phyloP scores from a whole-genome alignment of 306 rosid species.

The Casuarina equisetifolia region DNA sequence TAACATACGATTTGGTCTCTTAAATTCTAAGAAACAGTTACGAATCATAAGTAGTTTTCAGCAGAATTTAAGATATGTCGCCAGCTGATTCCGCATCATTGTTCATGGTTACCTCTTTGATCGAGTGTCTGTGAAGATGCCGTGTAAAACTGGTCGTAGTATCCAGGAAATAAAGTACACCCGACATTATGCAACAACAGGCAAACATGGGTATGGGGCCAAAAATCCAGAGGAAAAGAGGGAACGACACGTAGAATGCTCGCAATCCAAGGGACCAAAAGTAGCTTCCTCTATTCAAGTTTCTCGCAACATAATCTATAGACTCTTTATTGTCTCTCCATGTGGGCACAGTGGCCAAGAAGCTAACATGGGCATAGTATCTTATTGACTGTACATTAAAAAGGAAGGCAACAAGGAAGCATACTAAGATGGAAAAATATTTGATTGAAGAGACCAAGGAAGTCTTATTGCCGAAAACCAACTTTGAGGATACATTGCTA shows the following conservation, averaged over 20 bases:
- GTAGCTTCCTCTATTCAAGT: conserved; percentile 68
- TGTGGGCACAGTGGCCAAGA: conserved; percentile 74
- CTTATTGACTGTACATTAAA: conserved; percentile 87
- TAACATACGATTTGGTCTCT: background rate
- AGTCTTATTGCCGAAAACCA: conserved; percentile 70
- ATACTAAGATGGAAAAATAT: conserved; percentile 58
- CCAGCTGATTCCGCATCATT: conserved; percentile 44
- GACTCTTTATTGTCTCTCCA: conserved; percentile 43
- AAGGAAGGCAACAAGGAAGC: conserved; percentile 84
- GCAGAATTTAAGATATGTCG: conserved; percentile 18
- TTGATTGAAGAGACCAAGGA: conserved; percentile 43
- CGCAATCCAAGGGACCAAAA: conserved; percentile 83
- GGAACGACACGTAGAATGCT: conserved; percentile 79
- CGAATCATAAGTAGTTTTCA: conserved; percentile 21
- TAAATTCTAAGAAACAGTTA: background rate
- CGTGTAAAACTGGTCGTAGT: conserved; percentile 66
- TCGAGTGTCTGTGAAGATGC: conserved; percentile 52
- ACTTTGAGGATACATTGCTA: conserved; percentile 27
- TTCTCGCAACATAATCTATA: conserved; percentile 52
- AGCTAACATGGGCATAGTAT: conserved; percentile 82
- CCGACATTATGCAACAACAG: conserved; percentile 57
- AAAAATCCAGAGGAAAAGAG: conserved; percentile 86
- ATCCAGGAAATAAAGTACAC: conserved; percentile 70
- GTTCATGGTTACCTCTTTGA: conserved; percentile 35
- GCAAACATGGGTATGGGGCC: conserved; percentile 83